Evolutionary conservation across 192 early-diverging fungal species (phyloP), one percentile per base, ranked within the genome.

Genomic region (Gamsiella multidivaricata): DNA sequence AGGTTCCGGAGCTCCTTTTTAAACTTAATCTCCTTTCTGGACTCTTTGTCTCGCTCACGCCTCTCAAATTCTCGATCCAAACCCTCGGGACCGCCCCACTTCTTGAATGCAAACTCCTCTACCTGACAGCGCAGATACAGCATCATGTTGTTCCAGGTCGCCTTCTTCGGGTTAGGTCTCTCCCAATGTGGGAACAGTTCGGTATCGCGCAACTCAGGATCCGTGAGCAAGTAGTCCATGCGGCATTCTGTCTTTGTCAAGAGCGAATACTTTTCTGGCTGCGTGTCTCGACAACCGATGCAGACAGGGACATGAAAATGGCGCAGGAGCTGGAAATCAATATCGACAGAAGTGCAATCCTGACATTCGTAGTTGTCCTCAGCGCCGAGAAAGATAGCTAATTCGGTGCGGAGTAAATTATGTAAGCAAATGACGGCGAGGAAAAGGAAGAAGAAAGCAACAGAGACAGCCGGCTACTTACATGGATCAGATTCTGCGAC

Each of bases 81-180:
- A 6, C 79, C 88, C 58, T 97, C 94, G 15, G 91, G 80, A 10
- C 90, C 83, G 18, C 93, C 94, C 96, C 96, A 99, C 70, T 98
- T 98, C 45, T 94, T 88, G 55, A 93, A 88, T 8, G 97, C 96
- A 85, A 94, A 99, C n/a, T 71, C 82, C 75, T 99, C 98, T 5
- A 98, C 92, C 72, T 94, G 91, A 61, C 83, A 82, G 17, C 96
- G 86, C 20, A 97, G 83, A 61, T 94, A 99, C 20, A 99, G 82
- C 76, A 96, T 88, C 97, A 99, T 99, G 81, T 95, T 95, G 83
- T 94, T 95, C 90, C 95, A 99, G 2, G 94, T 96, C 0, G 92
- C 88, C 65, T 97, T 98, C 67, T 93, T 94, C 28, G 97, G 97
- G 69, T 99, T 99, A 29, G 95, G 91, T 65, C 92, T 91, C 34